Evolutionary conservation across 164 flowering plant genomes (phyloP), one percentile per base, ranked within the genome.

Genomic region (Umbilicus rupestris): DNA sequence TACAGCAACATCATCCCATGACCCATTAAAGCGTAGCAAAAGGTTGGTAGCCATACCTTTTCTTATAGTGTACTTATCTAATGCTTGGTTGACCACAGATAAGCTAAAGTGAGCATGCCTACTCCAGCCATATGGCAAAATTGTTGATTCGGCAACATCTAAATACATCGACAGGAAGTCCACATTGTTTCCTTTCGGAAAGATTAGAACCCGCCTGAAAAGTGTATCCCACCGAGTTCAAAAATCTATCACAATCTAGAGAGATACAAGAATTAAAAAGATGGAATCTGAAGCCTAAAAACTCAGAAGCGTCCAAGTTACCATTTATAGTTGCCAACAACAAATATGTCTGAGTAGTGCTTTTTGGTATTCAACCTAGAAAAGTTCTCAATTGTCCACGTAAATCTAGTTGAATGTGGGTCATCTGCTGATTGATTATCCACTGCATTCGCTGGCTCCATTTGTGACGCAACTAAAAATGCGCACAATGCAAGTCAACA

Each of bases 131-230:
- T 86, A 86, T 24, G 90, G 92, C 75, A 89, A 72, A 33, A 70
- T 77, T 9, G 75, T 37, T 5, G 90, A 81, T 72, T 89, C 92
- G 8, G 90, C 96, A 60, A 87, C 92, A 75, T 89, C 92, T 66
- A 89, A 73, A 73, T 89, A 89, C 90, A 89, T 79, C 0, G 96
- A 89, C 76, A 89, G 70, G 69, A 85, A 84, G 68, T 85, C 91
- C 71, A 87, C 92, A 68, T 87, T 85, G 80, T 89, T 87, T 49
- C 96, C 96, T 49, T 89, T 87, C 0, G 96, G 92, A 69, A 87
- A 89, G 47, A 81, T 79, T 69, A 89, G 81, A 19, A 89, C 76
- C 62, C 92, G 82, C 96, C 96, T 89, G 78, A 71, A 39, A n/a
- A 49, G 68, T 47, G 19, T 33, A 64, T n/a, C n/a, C n/a, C n/a